Evolutionary conservation across 129 eudicot species (phyloP).

Genomic region (Tanacetum coccineum): DNA sequence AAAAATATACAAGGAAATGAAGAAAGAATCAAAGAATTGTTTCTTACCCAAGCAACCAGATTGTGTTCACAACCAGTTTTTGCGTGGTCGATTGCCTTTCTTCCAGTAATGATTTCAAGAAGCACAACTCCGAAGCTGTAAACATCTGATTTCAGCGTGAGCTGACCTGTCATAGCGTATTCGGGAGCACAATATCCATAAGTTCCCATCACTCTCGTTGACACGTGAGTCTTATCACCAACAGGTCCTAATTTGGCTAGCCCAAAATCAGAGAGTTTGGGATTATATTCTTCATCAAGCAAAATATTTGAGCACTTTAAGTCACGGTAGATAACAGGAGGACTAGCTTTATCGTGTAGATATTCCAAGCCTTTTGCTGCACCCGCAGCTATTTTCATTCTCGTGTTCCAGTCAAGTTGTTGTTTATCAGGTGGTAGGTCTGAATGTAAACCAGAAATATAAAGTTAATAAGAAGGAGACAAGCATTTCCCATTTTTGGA

Average conservation of each 20-base stretch:
- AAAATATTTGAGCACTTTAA: constrained; percentile 76
- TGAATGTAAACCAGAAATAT: constrained; percentile 19
- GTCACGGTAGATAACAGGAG: constrained; percentile 81
- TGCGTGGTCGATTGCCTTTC: no score
- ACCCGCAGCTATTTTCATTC: constrained; percentile 88
- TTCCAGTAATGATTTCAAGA: no score
- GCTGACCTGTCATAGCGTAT: no score
- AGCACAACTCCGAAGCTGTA: no score
- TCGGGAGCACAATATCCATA: no score
- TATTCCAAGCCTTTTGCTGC: constrained; percentile 88
- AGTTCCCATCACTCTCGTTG: constrained; percentile 42
- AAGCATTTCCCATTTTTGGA: no score
- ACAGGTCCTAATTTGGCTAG: constrained; percentile 50
- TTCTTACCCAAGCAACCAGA: not conserved
- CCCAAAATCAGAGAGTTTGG: constrained; percentile 48
- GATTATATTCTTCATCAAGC: constrained; percentile 57
- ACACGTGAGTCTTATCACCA: constrained; percentile 45
- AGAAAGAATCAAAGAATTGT: constrained; percentile 18
- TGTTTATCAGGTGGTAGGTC: constrained; percentile 63
- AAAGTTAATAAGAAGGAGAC: not conserved
- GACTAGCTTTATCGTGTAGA: constrained; percentile 75
- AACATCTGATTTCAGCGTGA: no score
- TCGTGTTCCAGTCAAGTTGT: constrained; percentile 72
- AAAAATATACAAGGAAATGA: not conserved
- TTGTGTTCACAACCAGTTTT: no score